Base-by-base conservation (phyloP, 2,329 filamentous ascomycete genomes). In the Sclerotinia nivalis region DNA sequence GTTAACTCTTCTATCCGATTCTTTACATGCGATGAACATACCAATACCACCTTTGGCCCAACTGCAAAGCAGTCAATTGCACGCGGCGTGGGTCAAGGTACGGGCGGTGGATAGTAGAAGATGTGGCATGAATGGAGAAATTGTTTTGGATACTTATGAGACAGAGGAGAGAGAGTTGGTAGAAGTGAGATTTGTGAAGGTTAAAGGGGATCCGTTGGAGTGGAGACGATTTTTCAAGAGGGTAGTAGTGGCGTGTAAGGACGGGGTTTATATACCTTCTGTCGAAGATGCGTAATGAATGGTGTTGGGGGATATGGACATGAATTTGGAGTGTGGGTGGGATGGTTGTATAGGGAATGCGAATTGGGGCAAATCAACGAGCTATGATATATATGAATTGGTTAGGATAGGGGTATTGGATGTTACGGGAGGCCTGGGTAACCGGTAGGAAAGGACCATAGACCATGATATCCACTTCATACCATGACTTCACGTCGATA, bases 161-260 rank as follows among this genome's bases (percentile, higher is more conserved):
- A 84, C 90, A 73, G 82, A 83, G 2, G 82, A 82, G 0, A 83
- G 82, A 25, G 90, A 91, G 71, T 80, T 95, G 45, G 85, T 94
- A 34, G 94, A 97, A 79, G 92, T 97, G 40, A 87, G 93, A 66
- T 98, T 99, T 78, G 87, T 96, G 74, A 99, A 99, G 82, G 86
- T 92, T 68, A 97, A 97, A 82, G 96, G 96, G 8, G 96, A 99
- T 82, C 96, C 96, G 7, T 82, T 99, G 64, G 95, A 98, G 82
- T 99, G 96, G 96, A 88, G 96, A 71, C 85, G 96, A 47, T 93
- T 99, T 79, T 99, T 99, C 84, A 99, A 99, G 82, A 94, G 93
- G 80, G 87, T 97, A n/a, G 92, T 92, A 43, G 84, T 96, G 73
- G 84, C 95, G 71, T 96, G 94, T 81, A 92, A 92, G 78, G 93